Evolutionary conservation across 2,329 filamentous ascomycete species (phyloP), one percentile per base, ranked within the genome.

Genomic region (Camillea tinctor): DNA sequence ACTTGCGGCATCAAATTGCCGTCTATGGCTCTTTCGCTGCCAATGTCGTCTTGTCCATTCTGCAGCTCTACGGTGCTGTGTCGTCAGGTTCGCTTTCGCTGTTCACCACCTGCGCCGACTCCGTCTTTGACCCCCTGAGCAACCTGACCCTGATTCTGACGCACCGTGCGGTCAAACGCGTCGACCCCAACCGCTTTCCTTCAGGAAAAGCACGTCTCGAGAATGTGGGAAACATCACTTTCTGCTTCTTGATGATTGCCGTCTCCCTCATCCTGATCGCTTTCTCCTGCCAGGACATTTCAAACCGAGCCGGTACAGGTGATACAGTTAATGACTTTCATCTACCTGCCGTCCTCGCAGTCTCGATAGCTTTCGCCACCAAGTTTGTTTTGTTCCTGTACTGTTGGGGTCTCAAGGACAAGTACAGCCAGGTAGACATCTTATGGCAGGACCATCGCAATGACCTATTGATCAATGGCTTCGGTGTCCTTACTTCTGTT

Each of bases 391-490:
- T 98, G 0, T 98, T 97, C 75, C 69, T 96, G 23, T 98, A 97
- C 80, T 98, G 95, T 78, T 98, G 90, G 87, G 87, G 91, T 4
- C 77, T 98, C 69, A 89, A 94, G 67, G 89, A 97, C 78, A 91
- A 92, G 70, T 97, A 98, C 80, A 92, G 88, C 62, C 93, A 97
- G 75, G 87, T 97, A 64, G 86, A 90, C 59, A 97, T 97, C 72
- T 80, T 98, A 15, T 97, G 93, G 93, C 91, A 96, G 75, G 94
- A 98, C 72, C 95, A 99, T 78, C 89, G 95, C 63, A 99, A 99
- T 72, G 95, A 99, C 72, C 81, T 99, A n/a, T 82, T 97, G 69
- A 92, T 99, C 83, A 99, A 98, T 74, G 92, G 92, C 57, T 92
- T 96, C 68, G 93, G 90, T 85, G 88, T 98, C 64, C 77, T 97